Evolutionary conservation across 352 stramenopile genomes (phyloP).

Genomic region (Globisporangium lucens): DNA sequence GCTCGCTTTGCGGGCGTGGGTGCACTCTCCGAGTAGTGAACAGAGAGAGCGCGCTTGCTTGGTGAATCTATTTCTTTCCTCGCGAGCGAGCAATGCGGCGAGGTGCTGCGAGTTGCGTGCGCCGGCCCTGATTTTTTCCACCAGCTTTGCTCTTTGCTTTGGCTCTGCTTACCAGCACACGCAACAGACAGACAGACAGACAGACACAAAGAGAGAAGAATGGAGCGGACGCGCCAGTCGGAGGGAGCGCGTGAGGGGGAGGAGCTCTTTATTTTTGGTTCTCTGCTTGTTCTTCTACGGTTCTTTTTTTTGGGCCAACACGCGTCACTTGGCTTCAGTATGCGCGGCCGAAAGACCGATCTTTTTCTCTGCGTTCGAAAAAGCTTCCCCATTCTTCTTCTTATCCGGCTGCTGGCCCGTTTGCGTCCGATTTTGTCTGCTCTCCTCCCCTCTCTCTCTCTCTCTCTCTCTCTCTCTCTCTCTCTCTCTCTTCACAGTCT

Average conservation of each 20-base stretch:
- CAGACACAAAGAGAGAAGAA: not conserved
- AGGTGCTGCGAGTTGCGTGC: not conserved
- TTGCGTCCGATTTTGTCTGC: not conserved
- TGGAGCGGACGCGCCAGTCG: not conserved
- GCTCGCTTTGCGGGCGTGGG: not conserved
- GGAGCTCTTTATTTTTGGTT: slow-evolving; percentile 16
- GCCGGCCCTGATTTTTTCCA: slow-evolving; percentile 8
- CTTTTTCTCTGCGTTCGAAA: slow-evolving; percentile 12
- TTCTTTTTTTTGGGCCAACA: slow-evolving; percentile 1
- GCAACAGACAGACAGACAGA: not conserved
- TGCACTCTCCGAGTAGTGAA: not conserved
- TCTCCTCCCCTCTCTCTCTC: too few relatives aligned
- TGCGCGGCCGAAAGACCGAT: slow-evolving; percentile 1
- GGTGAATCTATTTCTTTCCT: slow-evolving; percentile 6
- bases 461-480: too few relatives aligned
- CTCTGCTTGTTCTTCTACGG: slow-evolving; percentile 8
- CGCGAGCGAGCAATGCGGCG: not conserved
- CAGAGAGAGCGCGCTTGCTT: not conserved
- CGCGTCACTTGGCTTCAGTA: not conserved
- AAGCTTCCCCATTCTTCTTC: slow-evolving; percentile 8
- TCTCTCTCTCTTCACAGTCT: too few relatives aligned
- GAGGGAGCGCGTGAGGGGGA: not conserved
- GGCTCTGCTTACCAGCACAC: not conserved
- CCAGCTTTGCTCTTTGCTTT: not conserved
- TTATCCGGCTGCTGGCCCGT: slow-evolving; percentile 6